Evolutionary conservation across 2,329 filamentous ascomycete species (phyloP).

Genomic region (Diaporthe vaccinii): DNA sequence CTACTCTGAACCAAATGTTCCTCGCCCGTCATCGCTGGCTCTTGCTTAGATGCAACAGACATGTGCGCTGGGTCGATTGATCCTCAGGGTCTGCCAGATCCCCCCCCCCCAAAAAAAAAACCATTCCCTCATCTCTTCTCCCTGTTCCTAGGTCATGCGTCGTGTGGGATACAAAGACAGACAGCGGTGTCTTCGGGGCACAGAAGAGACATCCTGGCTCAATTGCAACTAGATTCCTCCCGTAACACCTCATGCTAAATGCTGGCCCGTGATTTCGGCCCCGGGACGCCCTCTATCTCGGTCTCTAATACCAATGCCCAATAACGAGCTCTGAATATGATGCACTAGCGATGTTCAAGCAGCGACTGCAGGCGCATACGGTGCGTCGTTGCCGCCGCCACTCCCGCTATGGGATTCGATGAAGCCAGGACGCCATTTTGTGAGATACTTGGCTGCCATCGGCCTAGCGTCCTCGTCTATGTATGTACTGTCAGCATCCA

Average conservation of each 20-base stretch:
- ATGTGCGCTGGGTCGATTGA: not conserved
- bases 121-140: too few species aligned
- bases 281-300: not conserved
- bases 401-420: conserved; percentile 51
- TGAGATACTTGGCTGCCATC: conserved; percentile 73
- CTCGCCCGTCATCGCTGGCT: not conserved
- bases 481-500: not conserved
- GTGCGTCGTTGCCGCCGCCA: conserved; percentile 14
- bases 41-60: not conserved
- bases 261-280: conserved; percentile 7
- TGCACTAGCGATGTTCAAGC: conserved; percentile 9
- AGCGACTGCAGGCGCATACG: conserved; percentile 30
- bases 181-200: not conserved
- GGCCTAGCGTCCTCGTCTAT: conserved; percentile 73
- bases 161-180: not conserved
- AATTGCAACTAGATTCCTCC: not conserved
- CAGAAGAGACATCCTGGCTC: not conserved
- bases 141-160: not conserved
- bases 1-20: not conserved
- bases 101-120: too few species aligned
- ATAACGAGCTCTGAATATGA: not conserved
- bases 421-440: conserved; percentile 71
- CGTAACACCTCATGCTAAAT: not conserved
- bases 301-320: conserved; percentile 9
- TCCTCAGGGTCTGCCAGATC: not conserved